Base-by-base conservation (phyloP, 2,329 filamentous ascomycete genomes). In the Alternaria burnsii region DNA sequence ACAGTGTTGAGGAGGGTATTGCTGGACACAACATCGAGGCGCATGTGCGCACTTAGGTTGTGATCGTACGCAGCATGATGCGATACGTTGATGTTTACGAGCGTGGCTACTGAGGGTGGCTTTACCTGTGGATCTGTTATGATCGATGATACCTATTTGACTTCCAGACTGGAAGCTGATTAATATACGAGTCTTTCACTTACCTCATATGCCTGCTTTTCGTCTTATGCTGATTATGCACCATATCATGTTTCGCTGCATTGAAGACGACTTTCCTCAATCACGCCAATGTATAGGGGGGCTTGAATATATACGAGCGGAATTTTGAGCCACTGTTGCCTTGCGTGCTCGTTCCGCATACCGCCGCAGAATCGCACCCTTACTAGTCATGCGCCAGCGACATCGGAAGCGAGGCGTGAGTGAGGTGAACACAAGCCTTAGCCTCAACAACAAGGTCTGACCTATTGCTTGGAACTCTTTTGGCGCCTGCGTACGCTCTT, bases 1-100 rank as follows among this genome's bases (percentile, higher is more conserved):
- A 76, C 57, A 73, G 70, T 44, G 56, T 67, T 44, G 69, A 71
- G 52, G 68, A 70, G 62, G 52, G 36, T 36, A 18, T 59, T 26
- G 38, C 51, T 16, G 57, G 51, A 20, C 43, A 59, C 34, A 44
- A 48, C 6, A 18, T 30, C 4, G 38, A 43, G 22, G 12, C 43
- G 30, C 57, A 42, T 48, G 44, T 28, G 20, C 54, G 46, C 22
- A 24, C 38, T 12, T 40, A 59, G 16, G 5, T 30, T 14, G 41
- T 18, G n/a, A 9, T 55, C 18, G 46, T 30, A n/a, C 16, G 30
- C 16, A 7, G 34, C 18, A 12, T 32, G 12, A 18, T 4, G 44
- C 41, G 3, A 51, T 10, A 30, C 4, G 22, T 38, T n/a, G 34
- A 12, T 14, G 22, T 28, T 14, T 30, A 52, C 11, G 30, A 30